phyloP scores from a whole-genome alignment of 1,284 basidiomycete species.

The Pholiota adiposa region DNA sequence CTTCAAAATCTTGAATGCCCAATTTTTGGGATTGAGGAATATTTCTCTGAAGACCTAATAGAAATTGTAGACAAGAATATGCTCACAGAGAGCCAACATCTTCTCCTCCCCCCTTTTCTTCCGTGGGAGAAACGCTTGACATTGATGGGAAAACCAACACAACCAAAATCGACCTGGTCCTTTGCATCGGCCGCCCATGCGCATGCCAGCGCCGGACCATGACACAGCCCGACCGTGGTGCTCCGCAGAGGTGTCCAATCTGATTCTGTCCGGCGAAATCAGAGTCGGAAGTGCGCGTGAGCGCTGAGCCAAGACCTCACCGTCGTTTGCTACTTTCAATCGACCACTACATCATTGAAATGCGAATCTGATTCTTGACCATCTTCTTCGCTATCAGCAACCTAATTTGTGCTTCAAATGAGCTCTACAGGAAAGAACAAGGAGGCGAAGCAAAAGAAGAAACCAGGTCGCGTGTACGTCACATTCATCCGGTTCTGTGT shows the following conservation, averaged over 20 bases:
- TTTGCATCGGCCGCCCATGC: not conserved
- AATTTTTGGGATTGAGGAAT: too few relatives aligned
- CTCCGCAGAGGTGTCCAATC: not conserved
- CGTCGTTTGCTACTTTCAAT: not conserved
- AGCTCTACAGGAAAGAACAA: constrained; percentile 27
- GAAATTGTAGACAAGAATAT: too few relatives aligned
- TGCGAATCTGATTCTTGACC: not conserved
- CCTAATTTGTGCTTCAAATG: constrained; percentile 17
- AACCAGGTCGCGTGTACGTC: constrained; percentile 34
- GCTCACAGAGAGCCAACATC: too few relatives aligned
- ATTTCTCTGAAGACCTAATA: too few relatives aligned
- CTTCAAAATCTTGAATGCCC: too few relatives aligned
- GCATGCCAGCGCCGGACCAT: constrained; percentile 15
- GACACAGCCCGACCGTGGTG: constrained; percentile 18
- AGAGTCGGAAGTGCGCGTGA: constrained; percentile 8
- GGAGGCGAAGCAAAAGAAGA: constrained; percentile 30
- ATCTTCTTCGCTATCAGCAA: not conserved
- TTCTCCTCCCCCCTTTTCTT: not conserved
- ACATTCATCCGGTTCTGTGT: constrained; percentile 1
- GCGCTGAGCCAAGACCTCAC: constrained; percentile 5
- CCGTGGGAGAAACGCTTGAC: not conserved
- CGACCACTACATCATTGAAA: constrained; percentile 6
- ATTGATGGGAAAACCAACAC: not conserved
- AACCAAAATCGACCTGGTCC: not conserved
- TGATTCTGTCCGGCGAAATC: constrained; percentile 1